A percentile compares a stretch with the other conserved stretches of the same genome.
Evolutionary conservation across 257 asterid genomes (phyloP).

Genomic region (Apocynum venetum): DNA sequence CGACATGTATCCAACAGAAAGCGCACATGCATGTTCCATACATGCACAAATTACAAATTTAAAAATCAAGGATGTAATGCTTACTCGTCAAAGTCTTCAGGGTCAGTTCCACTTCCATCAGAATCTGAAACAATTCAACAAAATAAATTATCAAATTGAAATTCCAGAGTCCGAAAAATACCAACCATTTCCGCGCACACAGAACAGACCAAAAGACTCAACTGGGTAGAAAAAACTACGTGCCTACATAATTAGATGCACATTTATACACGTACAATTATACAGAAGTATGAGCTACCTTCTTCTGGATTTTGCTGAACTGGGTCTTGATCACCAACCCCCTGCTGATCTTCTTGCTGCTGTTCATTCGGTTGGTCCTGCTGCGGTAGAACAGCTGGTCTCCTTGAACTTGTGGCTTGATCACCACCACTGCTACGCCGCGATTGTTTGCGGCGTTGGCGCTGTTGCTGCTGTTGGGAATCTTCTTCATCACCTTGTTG

Average conservation of each 20-base stretch:
- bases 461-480: slow-evolving; percentile 7
- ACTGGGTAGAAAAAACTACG: neutral
- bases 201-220: neutral
- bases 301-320: slow-evolving; percentile 9
- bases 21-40: slow-evolving; percentile 23
- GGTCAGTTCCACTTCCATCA: slow-evolving; percentile 42
- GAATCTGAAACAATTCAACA: slow-evolving; percentile 29
- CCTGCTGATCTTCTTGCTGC: neutral
- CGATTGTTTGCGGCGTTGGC: slow-evolving; percentile 26
- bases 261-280: neutral
- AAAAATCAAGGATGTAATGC: neutral
- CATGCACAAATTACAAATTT: neutral
- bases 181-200: neutral
- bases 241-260: neutral
- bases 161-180: neutral
- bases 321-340: slow-evolving; percentile 18
- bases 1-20: neutral
- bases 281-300: neutral
- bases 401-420: slow-evolving; percentile 9
- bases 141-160: slow-evolving; percentile 10
- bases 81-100: slow-evolving; percentile 44
- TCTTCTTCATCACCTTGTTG: slow-evolving; percentile 22
- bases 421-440: slow-evolving; percentile 13
- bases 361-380: slow-evolving; percentile 16
- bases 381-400: neutral